These are phyloP conservation scores for Sporothrix inflata DNA, from an alignment of 2,329 filamentous ascomycete species.

Conservation along the genomic window DNA sequence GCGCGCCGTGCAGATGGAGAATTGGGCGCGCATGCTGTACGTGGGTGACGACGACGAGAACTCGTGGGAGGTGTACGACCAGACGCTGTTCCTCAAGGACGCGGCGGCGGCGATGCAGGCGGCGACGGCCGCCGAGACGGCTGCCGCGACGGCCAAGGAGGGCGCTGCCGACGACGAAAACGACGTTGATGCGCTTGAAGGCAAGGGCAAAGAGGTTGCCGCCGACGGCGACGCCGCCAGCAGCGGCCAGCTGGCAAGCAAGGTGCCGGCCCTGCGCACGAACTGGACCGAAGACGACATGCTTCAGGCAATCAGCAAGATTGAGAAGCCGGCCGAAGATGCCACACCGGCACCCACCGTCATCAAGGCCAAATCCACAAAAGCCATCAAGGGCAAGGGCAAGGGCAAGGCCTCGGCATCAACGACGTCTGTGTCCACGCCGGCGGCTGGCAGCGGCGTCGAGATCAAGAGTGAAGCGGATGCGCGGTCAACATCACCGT, in stretches of 20 bases:
- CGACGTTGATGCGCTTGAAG: slow-evolving; percentile 27
- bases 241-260: slow-evolving; percentile 40
- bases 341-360: not conserved
- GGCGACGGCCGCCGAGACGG: slow-evolving; percentile 32
- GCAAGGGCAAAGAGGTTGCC: slow-evolving; percentile 37
- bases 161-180: slow-evolving; percentile 32
- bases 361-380: not conserved
- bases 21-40: slow-evolving; percentile 79
- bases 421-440: not conserved
- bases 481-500: not conserved
- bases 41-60: slow-evolving; percentile 77
- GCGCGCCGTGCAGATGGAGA: slow-evolving; percentile 76
- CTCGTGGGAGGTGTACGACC: slow-evolving; percentile 76
- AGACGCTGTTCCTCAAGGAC: slow-evolving; percentile 65
- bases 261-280: slow-evolving; percentile 46
- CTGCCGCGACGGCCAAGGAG: slow-evolving; percentile 30
- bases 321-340: slow-evolving; percentile 34
- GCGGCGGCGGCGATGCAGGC: slow-evolving; percentile 25
- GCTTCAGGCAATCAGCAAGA: slow-evolving; percentile 52
- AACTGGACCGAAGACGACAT: slow-evolving; percentile 51
- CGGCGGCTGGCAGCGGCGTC: not conserved
- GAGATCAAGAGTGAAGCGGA: slow-evolving; percentile 28
- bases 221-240: slow-evolving; percentile 27
- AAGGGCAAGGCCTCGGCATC: slow-evolving; percentile 24
- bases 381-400: slow-evolving; percentile 33